Evolutionary conservation across 2,329 filamentous ascomycete genomes (phyloP).

Genomic region (Cadophora malorum): DNA sequence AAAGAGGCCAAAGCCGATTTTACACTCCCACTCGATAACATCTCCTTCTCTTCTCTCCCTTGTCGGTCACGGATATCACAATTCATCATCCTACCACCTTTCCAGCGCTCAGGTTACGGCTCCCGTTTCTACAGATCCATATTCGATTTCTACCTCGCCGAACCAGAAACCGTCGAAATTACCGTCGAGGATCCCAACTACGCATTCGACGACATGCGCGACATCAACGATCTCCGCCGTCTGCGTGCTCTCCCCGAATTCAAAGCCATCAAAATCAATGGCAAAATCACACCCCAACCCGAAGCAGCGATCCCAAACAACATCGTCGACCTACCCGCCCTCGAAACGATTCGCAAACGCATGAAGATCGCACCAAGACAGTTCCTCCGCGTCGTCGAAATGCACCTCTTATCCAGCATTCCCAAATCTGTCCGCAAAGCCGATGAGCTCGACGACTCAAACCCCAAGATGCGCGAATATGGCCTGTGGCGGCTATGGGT

Average conservation of each 20-base stretch:
- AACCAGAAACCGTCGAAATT: conserved; percentile 77
- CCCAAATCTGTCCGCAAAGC: conserved; percentile 62
- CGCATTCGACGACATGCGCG: conserved; percentile 80
- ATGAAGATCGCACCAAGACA: conserved; percentile 80
- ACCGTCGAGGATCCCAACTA: conserved; percentile 95
- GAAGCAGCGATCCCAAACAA: conserved; percentile 55
- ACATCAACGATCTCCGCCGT: conserved; percentile 73
- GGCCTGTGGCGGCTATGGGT: conserved; percentile 75
- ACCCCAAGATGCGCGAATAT: conserved; percentile 66
- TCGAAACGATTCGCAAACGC: conserved; percentile 63
- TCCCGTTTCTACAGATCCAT: conserved; percentile 76
- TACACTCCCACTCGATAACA: conserved; percentile 46
- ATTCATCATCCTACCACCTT: conserved; percentile 88
- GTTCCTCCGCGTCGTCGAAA: conserved; percentile 76
- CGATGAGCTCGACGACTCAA: conserved; percentile 46
- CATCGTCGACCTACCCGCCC: conserved; percentile 63
- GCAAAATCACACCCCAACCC: conserved; percentile 55
- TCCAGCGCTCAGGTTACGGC: conserved; percentile 79
- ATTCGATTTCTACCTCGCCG: conserved; percentile 70
- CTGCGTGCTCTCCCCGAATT: conserved; percentile 67
- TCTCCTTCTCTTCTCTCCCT: conserved; percentile 64
- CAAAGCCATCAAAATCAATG: conserved; percentile 60
- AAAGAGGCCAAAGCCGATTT: conserved; percentile 47
- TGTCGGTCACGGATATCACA: conserved; percentile 88
- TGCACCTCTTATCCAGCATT: conserved; percentile 71